A percentile compares a stretch with the other conserved stretches of the same genome.
phyloP scores from a whole-genome alignment of 805 yeast species.

The Kuraishia hungarica region DNA sequence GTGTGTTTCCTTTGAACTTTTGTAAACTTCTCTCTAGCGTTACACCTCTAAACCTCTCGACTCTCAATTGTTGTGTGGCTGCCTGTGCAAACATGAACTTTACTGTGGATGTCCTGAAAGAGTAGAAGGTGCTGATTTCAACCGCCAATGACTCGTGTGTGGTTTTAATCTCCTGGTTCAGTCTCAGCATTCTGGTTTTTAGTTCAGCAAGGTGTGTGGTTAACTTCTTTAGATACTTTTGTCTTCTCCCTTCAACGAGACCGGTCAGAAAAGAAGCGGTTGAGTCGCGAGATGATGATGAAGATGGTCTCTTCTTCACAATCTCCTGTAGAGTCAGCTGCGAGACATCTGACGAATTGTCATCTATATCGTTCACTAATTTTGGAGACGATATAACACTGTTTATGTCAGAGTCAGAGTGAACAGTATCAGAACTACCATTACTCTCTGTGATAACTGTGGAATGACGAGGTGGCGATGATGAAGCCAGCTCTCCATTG shows the following conservation, averaged over 20 bases:
- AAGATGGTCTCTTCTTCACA: background rate
- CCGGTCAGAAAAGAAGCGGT: background rate
- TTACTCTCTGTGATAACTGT: background rate
- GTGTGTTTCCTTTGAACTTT: conserved; percentile 8
- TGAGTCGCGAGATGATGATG: background rate
- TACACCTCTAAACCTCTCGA: conserved; percentile 12
- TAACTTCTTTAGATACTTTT: conserved; percentile 35
- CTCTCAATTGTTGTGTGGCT: conserved; percentile 19
- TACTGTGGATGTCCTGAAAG: conserved; percentile 36
- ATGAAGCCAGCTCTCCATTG: background rate
- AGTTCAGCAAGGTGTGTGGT: conserved; percentile 30
- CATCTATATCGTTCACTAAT: conserved; percentile 3
- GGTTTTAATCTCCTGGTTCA: conserved; percentile 37
- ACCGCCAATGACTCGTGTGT: conserved; percentile 59
- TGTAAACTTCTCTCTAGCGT: conserved; percentile 14
- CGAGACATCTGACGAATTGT: conserved; percentile 2
- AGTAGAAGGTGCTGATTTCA: conserved; percentile 50
- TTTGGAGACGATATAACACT: background rate
- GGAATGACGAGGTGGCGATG: background rate
- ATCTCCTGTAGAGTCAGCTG: conserved; percentile 3
- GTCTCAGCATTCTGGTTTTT: conserved; percentile 29
- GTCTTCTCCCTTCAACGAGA: conserved; percentile 40
- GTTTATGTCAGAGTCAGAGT: background rate
- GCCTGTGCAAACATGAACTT: conserved; percentile 27
- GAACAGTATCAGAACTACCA: background rate